Evolutionary conservation across 2,329 filamentous ascomycete genomes (phyloP).

Genomic region (Alternaria sp.): DNA sequence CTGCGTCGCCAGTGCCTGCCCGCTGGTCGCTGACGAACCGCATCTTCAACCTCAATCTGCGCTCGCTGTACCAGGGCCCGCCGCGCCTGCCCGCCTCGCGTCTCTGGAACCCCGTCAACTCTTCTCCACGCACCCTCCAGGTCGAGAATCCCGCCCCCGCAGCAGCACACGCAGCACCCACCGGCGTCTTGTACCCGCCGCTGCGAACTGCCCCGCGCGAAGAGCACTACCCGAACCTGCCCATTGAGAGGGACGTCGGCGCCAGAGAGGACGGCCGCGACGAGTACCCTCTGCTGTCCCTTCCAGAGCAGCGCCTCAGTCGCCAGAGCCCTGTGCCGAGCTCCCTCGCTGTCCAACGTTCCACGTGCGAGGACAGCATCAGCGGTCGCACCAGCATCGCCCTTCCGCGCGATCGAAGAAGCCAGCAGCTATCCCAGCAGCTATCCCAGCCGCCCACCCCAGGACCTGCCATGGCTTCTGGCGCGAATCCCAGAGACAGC

Average conservation of each 20-base stretch:
- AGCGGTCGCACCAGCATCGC: conserved; percentile 59
- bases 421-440: conserved; percentile 35
- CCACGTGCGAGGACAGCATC: conserved; percentile 52
- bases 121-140: conserved; percentile 59
- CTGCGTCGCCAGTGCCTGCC: conserved; percentile 38
- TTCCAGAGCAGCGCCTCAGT: conserved; percentile 65
- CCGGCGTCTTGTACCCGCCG: background rate
- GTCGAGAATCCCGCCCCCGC: conserved; percentile 45
- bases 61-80: conserved; percentile 35
- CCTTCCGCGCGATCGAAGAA: conserved; percentile 54
- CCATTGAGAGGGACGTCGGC: conserved; percentile 42
- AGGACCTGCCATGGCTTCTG: conserved; percentile 35
- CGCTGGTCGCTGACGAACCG: conserved; percentile 54
- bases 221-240: conserved; percentile 53
- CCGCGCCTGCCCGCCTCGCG: conserved; percentile 57
- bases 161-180: conserved; percentile 45
- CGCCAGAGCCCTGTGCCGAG: conserved; percentile 54
- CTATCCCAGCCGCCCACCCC: conserved; percentile 38
- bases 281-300: conserved; percentile 64
- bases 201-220: conserved; percentile 4
- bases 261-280: conserved; percentile 52
- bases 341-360: conserved; percentile 49
- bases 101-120: conserved; percentile 69
- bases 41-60: conserved; percentile 50
- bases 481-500: conserved; percentile 22